phyloP scores from a whole-genome alignment of 2,329 filamentous ascomycete species.

The Remersonia thermophila region DNA sequence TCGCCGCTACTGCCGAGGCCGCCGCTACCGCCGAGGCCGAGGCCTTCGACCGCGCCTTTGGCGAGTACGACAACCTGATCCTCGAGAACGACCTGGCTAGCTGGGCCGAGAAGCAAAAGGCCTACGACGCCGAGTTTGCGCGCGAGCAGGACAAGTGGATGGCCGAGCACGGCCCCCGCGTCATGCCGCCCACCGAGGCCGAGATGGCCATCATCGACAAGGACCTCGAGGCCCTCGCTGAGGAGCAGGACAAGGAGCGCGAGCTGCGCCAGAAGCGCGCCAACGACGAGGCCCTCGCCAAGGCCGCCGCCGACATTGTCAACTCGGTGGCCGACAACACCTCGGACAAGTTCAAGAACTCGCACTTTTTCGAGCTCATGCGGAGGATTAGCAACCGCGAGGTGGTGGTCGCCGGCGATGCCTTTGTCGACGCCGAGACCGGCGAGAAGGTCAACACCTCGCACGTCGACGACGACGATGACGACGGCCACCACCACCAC shows the following conservation, averaged over 20 bases:
- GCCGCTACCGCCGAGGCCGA: conserved; percentile 10
- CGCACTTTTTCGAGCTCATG: conserved; percentile 67
- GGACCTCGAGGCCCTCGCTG: conserved; percentile 16
- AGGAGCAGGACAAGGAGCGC: conserved; percentile 39
- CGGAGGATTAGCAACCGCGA: conserved; percentile 59
- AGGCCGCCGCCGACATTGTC: conserved; percentile 59
- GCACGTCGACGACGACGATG: not conserved
- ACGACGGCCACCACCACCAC: not conserved
- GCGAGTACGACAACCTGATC: conserved; percentile 17
- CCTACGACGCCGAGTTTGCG: conserved; percentile 8
- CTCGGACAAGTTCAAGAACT: conserved; percentile 65
- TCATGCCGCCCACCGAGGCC: conserved; percentile 9
- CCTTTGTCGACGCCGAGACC: conserved; percentile 20
- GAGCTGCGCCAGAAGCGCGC: conserved; percentile 44
- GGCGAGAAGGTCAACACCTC: conserved; percentile 14
- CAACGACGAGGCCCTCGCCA: conserved; percentile 56
- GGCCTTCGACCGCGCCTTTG: conserved; percentile 20
- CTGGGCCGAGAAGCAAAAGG: conserved; percentile 8
- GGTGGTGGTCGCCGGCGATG: conserved; percentile 54
- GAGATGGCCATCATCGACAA: conserved; percentile 16
- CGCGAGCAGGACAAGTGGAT: conserved; percentile 21
- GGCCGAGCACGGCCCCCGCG: conserved; percentile 19
- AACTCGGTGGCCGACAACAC: conserved; percentile 56
- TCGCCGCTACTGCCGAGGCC: conserved; percentile 3
- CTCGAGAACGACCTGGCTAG: conserved; percentile 13